Conservation (phyloP, 2,329 filamentous ascomycete genomes). For the Calonectria fujianensis region DNA sequence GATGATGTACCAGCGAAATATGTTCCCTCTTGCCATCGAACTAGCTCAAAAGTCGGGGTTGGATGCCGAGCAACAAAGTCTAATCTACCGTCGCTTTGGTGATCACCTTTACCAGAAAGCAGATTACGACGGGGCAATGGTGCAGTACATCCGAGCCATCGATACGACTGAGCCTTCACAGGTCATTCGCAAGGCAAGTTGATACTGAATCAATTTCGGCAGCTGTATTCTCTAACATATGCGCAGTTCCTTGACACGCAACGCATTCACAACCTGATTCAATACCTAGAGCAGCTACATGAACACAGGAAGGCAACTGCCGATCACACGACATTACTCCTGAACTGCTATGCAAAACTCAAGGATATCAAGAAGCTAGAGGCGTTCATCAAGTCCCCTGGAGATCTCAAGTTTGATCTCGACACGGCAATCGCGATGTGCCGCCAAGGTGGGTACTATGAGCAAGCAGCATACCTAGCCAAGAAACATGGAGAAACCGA, state of each 20-base stretch:
- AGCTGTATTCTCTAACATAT: slow-evolving; percentile 52
- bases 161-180: slow-evolving; percentile 97
- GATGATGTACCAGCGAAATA: slow-evolving; percentile 93
- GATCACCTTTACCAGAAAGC: slow-evolving; percentile 96
- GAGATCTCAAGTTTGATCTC: slow-evolving; percentile 95
- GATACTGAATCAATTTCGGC: rapidly evolving
- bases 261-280: slow-evolving; percentile 96
- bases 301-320: slow-evolving; percentile 94
- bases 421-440: slow-evolving; percentile 99
- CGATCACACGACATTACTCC: slow-evolving; percentile 93
- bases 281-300: slow-evolving; percentile 96
- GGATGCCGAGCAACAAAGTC: slow-evolving; percentile 86
- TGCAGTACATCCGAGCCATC: slow-evolving; percentile 96
- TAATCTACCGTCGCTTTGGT: slow-evolving; percentile 94
- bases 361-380: slow-evolving; percentile 98
- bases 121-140: slow-evolving; percentile 99
- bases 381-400: slow-evolving; percentile 95
- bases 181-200: slow-evolving; percentile 88
- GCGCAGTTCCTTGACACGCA: slow-evolving; percentile 93
- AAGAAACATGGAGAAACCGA: slow-evolving; percentile 96
- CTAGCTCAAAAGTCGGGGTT: slow-evolving; percentile 92
- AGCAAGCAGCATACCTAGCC: slow-evolving; percentile 96
- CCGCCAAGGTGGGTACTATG: slow-evolving; percentile 95
- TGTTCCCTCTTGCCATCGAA: slow-evolving; percentile 93
- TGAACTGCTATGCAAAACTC: slow-evolving; percentile 98